Evolutionary conservation across 805 yeast species (phyloP).

Genomic region (Sugiyamaella mastotermitis): DNA sequence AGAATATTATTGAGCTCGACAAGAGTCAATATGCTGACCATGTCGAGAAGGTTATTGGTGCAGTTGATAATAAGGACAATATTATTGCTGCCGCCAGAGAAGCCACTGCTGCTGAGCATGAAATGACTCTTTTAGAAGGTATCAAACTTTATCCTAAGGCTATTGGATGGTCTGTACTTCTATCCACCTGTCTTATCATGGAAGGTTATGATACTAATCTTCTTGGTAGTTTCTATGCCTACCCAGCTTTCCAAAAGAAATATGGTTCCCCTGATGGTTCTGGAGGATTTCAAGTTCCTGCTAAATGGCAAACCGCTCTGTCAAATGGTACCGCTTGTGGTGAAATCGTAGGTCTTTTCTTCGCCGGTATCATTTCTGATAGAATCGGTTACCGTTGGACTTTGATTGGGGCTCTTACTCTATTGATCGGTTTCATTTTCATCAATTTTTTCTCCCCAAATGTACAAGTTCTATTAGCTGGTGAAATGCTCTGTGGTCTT

Average conservation of each 20-base stretch:
- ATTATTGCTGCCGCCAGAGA: slow-evolving; percentile 23
- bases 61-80: too few relatives aligned
- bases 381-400: slow-evolving; percentile 41
- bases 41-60: slow-evolving; percentile 4
- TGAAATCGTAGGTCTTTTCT: slow-evolving; percentile 39
- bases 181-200: slow-evolving; percentile 42
- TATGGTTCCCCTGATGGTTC: slow-evolving; percentile 33
- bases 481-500: slow-evolving; percentile 34
- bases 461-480: slow-evolving; percentile 32
- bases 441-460: slow-evolving; percentile 41
- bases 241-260: slow-evolving; percentile 37
- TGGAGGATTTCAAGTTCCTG: slow-evolving; percentile 13
- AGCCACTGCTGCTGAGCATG: slow-evolving; percentile 22
- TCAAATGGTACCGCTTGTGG: slow-evolving; percentile 30
- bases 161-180: slow-evolving; percentile 39
- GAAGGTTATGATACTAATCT: slow-evolving; percentile 44
- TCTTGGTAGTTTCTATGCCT: slow-evolving; percentile 38
- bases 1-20: neutral
- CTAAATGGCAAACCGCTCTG: slow-evolving; percentile 21
- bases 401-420: slow-evolving; percentile 32
- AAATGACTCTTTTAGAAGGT: slow-evolving; percentile 30
- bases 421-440: slow-evolving; percentile 36
- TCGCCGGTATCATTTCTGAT: slow-evolving; percentile 42
- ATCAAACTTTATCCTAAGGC: slow-evolving; percentile 35
- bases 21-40: neutral